Evolutionary conservation across 371 early-diverging fungal genomes (phyloP), one percentile per base, ranked within the genome.

Genomic region (Basidiobolus meristosporus): DNA sequence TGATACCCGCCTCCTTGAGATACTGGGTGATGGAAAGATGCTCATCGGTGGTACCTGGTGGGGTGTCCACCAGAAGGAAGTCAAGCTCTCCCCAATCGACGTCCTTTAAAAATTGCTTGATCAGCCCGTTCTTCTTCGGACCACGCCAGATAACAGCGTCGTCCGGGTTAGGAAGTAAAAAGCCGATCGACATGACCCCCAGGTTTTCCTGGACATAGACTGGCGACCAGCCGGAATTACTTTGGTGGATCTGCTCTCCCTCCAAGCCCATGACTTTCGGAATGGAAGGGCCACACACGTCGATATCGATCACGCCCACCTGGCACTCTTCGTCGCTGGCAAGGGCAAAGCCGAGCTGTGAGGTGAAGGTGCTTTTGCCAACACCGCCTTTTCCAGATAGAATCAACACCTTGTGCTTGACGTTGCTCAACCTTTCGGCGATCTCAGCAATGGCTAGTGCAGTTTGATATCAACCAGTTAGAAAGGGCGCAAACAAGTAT

Each of bases 341-440:
- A 15, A 88, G 66, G 1, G 87, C 75, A 51, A 82, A 76, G 0
- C 83, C 77, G 0, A 91, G 68, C 34, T 86, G 81, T 0, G 74
- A 57, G 1, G 82, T 77, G 39, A 86, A 80, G 12, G 87, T 87
- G 29, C 81, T 77, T 57, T 97, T 97, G 29, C 97, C 99, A 5
- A 98, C 99, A 26, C 99, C 99, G 31, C 99, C 99, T 56, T 99
- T 99, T 39, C 99, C 99, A 5, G 91, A 90, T 29, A 98, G 76
- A 1, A 99, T 72, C n/a, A 98, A 66, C 37, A 98, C 63, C 52
- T 84, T 85, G 51, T 80, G 79, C 46, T 69, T 70, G 18, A 85
- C 72, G 15, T 51, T 48, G 1, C 53, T 43, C 48, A 90, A 56
- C 30, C 80, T 64, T 29, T 75, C 67, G 3, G 68, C 70, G 38